Evolutionary conservation across 83 land plant genomes (phyloP).

Genomic region (Isoetes engelmannii): DNA sequence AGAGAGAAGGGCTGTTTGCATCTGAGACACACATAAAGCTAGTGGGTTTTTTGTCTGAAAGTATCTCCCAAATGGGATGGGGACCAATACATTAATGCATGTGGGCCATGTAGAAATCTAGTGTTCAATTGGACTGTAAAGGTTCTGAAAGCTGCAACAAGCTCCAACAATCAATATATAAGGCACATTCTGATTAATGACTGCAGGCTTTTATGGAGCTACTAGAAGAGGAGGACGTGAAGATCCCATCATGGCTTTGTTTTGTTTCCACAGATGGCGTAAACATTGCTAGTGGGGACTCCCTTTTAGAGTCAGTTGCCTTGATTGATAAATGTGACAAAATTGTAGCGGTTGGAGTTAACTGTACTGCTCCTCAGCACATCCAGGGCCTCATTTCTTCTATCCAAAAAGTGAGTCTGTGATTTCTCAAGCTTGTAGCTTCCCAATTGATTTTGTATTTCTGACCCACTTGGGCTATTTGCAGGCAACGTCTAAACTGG

Average conservation of each 20-base stretch:
- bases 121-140: too few species aligned
- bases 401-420: background rate
- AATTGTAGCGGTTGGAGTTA: constrained; percentile 3
- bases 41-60: too few species aligned
- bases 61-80: too few species aligned
- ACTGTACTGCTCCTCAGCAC: constrained; percentile 1
- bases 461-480: background rate
- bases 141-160: too few species aligned
- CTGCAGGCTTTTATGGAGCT: constrained; percentile 8
- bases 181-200: too few species aligned
- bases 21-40: too few species aligned
- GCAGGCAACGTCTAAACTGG: constrained; percentile 79
- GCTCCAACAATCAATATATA: too few species aligned
- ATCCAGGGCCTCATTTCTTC: constrained; percentile 8
- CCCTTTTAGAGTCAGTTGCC: background rate
- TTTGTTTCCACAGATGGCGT: constrained; percentile 1
- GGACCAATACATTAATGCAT: too few species aligned
- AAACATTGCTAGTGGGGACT: constrained; percentile 2
- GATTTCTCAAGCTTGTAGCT: background rate
- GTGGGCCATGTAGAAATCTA: too few species aligned
- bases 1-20: too few species aligned
- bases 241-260: constrained; percentile 1
- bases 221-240: background rate
- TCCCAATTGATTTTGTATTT: background rate
- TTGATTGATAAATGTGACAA: background rate